Percentiles rank a stretch among this genome's conserved stretches.
Evolutionary conservation across 2,329 filamentous ascomycete genomes (phyloP).

Genomic region (Colletotrichum sp.): DNA sequence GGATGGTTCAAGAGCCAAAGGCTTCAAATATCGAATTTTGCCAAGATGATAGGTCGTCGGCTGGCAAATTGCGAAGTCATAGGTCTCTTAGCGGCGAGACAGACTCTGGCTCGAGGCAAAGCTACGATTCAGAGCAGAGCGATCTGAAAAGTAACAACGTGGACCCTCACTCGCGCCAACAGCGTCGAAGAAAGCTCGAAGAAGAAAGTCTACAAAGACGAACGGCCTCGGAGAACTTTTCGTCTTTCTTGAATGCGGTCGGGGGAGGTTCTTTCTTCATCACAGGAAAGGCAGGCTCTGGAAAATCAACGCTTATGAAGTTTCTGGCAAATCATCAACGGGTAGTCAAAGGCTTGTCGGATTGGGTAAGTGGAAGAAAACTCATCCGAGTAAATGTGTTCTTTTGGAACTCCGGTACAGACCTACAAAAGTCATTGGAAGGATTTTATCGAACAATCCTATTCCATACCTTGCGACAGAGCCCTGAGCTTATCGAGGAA

Average conservation of each 20-base stretch:
- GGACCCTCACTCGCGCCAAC: not conserved
- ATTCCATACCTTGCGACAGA: not conserved
- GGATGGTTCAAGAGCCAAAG: not conserved
- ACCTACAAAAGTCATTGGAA: not conserved
- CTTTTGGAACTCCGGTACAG: not conserved
- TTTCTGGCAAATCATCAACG: not conserved
- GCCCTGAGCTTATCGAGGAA: not conserved
- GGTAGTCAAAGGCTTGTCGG: accelerated
- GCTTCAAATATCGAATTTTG: no score
- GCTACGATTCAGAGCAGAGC: not conserved
- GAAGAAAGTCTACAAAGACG: not conserved
- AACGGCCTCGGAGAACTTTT: accelerated
- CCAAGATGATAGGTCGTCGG: not conserved
- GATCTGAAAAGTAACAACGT: not conserved
- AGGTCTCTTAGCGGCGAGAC: accelerated
- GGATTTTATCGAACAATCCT: accelerated
- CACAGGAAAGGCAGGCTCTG: not conserved
- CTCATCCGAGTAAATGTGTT: accelerated
- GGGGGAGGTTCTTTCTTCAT: not conserved
- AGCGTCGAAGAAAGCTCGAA: not conserved
- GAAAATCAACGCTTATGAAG: not conserved
- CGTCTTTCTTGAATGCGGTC: not conserved
- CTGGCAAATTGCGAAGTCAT: not conserved
- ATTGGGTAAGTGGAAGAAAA: not conserved
- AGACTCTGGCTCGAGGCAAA: not conserved